Evolutionary conservation across 2,329 filamentous ascomycete genomes (phyloP), one percentile per base, ranked within the genome.

Genomic region (Sclerotinia glacialis): DNA sequence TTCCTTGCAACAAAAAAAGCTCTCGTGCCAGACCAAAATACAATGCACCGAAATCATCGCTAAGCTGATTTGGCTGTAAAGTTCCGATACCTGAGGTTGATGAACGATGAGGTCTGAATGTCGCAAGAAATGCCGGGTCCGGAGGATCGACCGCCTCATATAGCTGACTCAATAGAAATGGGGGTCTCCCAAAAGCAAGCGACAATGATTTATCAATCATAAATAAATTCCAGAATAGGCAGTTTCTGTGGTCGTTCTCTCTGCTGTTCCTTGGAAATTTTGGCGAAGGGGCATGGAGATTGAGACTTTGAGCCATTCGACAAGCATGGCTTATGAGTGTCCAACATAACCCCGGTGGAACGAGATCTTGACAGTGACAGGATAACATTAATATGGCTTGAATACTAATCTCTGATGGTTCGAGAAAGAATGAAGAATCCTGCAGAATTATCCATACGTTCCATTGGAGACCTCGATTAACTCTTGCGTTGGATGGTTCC

Each of bases 141-240:
- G 67, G 69, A 5, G 53, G 52, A 18, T 66, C 66, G 12, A 68
- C 60, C 21, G 67, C 54, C 28, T 63, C 62, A 31, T 69, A 70
- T n/a, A 68, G 42, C n/a, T 62, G 52, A n/a, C 56, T 46, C 2
- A 65, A 53, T 37, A 70, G 49, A 26, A 66, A 54, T 14, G 59
- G 63, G 5, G 66, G 69, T 12, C 69, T 53, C 9, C 69, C 69
- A 67, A 69, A 68, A 18, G 67, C 67, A 16, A 70, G 60, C 5
- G 67, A 59, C 8, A 70, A n/a, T 18, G 62, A 50, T 42, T 68
- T 70, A 49, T 70, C 69, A 28, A 69, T 44, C 34, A 64, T 62
- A 50, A 67, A 70, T n/a, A 70, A 9, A 53, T 55, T 46, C 68
- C 68, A 70, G n/a, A 70, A 70, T 18, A 70, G 28, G 34, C 44